Conservation (phyloP, 441 rosid species). For the Corymbia citriodora region DNA sequence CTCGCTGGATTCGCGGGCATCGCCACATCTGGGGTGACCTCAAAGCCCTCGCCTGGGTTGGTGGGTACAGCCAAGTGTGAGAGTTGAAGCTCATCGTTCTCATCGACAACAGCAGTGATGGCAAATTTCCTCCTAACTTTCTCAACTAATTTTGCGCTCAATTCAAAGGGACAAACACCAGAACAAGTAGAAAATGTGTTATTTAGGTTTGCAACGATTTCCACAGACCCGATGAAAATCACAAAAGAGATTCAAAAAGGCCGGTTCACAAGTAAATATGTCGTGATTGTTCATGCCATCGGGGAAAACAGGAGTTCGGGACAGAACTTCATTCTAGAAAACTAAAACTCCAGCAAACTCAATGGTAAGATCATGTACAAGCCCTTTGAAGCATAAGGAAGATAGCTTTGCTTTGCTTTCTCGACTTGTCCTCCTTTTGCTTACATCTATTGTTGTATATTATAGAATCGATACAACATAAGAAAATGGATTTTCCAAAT, state of each 20-base stretch:
- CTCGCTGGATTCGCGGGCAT: neutral
- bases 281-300: neutral
- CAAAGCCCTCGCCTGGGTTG: neutral
- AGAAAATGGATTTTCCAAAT: neutral
- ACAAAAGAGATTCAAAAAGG: neutral
- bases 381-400: neutral
- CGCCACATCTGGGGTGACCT: neutral
- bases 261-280: neutral
- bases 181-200: conserved; percentile 3
- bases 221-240: neutral
- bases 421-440: neutral
- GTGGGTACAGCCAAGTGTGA: neutral
- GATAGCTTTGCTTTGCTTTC: neutral
- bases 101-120: neutral
- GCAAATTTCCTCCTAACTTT: conserved; percentile 34
- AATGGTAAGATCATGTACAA: neutral
- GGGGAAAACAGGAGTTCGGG: neutral
- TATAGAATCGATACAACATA: neutral
- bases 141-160: conserved; percentile 28
- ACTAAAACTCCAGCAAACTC: neutral
- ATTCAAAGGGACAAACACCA: neutral
- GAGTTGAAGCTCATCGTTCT: neutral
- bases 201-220: neutral
- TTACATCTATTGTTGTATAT: neutral
- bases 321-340: neutral